These are phyloP conservation scores for Tripterygium wilfordii DNA, from an alignment of 177 flowering plant genomes.

Conservation along the genomic window DNA sequence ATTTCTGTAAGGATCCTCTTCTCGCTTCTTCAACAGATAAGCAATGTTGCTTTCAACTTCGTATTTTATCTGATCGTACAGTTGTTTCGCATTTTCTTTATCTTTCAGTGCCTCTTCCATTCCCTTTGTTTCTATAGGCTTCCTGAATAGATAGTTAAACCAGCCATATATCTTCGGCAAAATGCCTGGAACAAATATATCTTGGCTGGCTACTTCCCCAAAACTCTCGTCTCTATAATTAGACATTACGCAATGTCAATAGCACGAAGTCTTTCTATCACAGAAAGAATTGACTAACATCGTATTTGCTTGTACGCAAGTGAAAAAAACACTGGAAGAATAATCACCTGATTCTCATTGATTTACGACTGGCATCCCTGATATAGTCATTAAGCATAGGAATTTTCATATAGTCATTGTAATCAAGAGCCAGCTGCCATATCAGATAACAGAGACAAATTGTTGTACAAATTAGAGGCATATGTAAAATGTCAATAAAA, in stretches of 20 bases:
- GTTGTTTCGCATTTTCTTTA: constrained; percentile 40
- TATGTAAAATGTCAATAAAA: background rate
- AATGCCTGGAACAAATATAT: constrained; percentile 47
- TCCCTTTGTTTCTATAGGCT: constrained; percentile 66
- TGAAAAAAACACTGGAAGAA: no score
- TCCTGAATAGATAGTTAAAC: constrained; percentile 72
- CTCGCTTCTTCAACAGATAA: constrained; percentile 62
- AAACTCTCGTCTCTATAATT: constrained; percentile 28
- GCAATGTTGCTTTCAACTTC: constrained; percentile 46
- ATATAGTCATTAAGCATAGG: constrained; percentile 41
- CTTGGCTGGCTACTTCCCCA: constrained; percentile 51
- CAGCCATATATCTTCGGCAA: constrained; percentile 81
- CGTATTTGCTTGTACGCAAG: background rate
- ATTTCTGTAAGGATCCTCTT: constrained; percentile 74
- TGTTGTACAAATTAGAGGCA: background rate
- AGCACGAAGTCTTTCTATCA: no score
- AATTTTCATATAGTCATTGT: constrained; percentile 51
- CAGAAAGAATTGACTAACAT: background rate
- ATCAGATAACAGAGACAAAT: no score
- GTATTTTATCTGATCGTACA: constrained; percentile 60
- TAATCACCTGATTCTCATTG: constrained; percentile 31
- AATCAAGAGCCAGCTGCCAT: constrained; percentile 59
- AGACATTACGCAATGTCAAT: background rate
- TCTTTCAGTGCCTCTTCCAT: constrained; percentile 39
- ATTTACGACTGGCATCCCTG: constrained; percentile 10